Base-by-base conservation (phyloP, 768 basidiomycete genomes). In the Candolleomyces eurysporus region DNA sequence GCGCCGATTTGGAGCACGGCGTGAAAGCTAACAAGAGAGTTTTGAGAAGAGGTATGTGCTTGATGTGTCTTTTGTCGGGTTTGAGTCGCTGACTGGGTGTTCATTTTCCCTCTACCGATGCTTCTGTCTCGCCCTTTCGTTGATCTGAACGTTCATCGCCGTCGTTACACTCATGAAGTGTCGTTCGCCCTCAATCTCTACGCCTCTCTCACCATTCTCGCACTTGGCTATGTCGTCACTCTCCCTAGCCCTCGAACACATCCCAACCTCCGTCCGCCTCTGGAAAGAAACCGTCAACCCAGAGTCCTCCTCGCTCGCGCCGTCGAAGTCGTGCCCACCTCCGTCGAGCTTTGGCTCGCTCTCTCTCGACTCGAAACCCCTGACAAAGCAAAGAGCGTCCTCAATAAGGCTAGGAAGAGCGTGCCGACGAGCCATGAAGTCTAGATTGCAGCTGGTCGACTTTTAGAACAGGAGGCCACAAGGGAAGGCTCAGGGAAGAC, bases 271-370 rank as follows among this genome's bases (percentile, higher is more conserved):
- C 0, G 94, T 98, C 52, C 88, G 92, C 13, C 78, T 99, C 10
- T 98, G 97, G 97, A 98, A 98, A 71, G 94, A 97, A 73, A 94
- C 94, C 0, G 96, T 99, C 67, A 98, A 97, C 69, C 87, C 2
- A 89, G 94, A 4, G 89, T 97, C 64, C 83, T 98, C 17, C 88
- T 98, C 21, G 84, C 92, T 0, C 90, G 96, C 36, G 97, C 97
- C 0, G 97, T 98, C 9, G 96, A 98, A 75, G 94, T 98, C 42
- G 94, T 98, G 26, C 97, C 97, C 0, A 85, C 91, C 21, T 96
- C 94, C 0, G 94, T 97, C 59, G 97, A 99, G 69, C 86, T 99
- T 16, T 98, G 97, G 96, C 87, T 98, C 42, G 96, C 96, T 1
- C 89, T 99, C n/a, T 96, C 97, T 0, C 90, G 96, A 10, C 82